Conservation (phyloP, 768 basidiomycete genomes). For the Lactarius akahatsu region DNA sequence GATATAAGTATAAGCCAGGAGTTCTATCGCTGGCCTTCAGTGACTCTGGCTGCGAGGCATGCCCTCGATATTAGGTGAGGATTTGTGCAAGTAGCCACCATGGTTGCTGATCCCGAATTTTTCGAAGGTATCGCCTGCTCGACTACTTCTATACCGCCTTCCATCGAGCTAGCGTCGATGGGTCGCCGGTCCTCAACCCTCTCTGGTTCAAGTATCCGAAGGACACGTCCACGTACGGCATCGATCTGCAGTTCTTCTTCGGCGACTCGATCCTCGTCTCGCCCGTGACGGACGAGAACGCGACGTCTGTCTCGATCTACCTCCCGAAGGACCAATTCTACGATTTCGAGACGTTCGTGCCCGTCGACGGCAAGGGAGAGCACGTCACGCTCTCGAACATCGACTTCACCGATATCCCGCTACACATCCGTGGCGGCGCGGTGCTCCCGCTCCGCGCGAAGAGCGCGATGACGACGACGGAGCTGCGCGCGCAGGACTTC, state of each 20-base stretch:
- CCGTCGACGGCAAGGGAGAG: slow-evolving; percentile 49
- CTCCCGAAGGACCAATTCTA: slow-evolving; percentile 66
- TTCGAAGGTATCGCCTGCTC: slow-evolving; percentile 58
- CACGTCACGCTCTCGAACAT: slow-evolving; percentile 47
- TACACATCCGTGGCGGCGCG: slow-evolving; percentile 59
- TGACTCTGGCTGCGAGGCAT: slow-evolving; percentile 57
- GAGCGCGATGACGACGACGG: slow-evolving; percentile 60
- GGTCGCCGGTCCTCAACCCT: slow-evolving; percentile 65
- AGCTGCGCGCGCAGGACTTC: slow-evolving; percentile 54
- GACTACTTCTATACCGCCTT: slow-evolving; percentile 74
- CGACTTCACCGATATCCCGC: slow-evolving; percentile 56
- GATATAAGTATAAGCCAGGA: slow-evolving; percentile 59
- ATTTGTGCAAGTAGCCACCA: background rate
- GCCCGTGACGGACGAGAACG: slow-evolving; percentile 60
- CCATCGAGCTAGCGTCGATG: slow-evolving; percentile 55
- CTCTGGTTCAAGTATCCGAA: slow-evolving; percentile 68
- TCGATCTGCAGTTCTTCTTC: slow-evolving; percentile 70
- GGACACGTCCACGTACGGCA: slow-evolving; percentile 54
- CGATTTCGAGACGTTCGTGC: slow-evolving; percentile 53
- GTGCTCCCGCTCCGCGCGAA: slow-evolving; percentile 56
- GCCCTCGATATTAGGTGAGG: slow-evolving; percentile 60
- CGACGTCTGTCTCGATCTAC: slow-evolving; percentile 59
- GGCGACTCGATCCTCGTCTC: slow-evolving; percentile 67
- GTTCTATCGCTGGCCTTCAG: slow-evolving; percentile 62
- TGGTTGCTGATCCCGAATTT: background rate